These are phyloP conservation scores for Rhynchosporium secalis DNA, from an alignment of 2,329 filamentous ascomycete species.

Conservation along the genomic window DNA sequence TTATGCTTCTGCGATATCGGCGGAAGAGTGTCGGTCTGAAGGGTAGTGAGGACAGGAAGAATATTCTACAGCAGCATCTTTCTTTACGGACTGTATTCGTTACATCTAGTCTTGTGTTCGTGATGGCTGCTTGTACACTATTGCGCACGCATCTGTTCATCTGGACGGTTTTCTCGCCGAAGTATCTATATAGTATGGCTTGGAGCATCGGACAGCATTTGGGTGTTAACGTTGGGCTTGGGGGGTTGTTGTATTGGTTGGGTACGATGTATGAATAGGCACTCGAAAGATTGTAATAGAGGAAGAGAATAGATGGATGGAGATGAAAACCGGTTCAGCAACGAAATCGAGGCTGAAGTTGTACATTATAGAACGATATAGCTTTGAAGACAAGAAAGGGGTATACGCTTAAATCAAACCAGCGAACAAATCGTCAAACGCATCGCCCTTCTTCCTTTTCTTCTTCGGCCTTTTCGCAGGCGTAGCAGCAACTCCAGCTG, in stretches of 20 bases:
- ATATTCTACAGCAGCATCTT: conserved; percentile 50
- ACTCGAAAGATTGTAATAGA: neutral
- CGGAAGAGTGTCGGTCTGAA: neutral
- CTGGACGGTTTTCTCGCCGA: conserved; percentile 98
- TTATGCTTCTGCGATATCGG: conserved; percentile 52
- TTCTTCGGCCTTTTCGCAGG: conserved; percentile 42
- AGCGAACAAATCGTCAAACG: conserved; percentile 72
- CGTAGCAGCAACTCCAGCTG: conserved; percentile 31
- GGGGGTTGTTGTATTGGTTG: conserved; percentile 58
- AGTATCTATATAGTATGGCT: conserved; percentile 88
- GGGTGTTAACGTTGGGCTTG: conserved; percentile 65
- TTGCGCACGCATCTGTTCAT: conserved; percentile 91
- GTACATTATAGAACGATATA: neutral
- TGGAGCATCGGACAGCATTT: conserved; percentile 86
- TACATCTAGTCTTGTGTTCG: conserved; percentile 62
- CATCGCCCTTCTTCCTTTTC: conserved; percentile 62
- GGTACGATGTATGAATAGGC: conserved; percentile 42
- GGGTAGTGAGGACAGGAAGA: neutral
- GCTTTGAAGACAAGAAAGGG: neutral
- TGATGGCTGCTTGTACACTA: conserved; percentile 86
- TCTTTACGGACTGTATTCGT: conserved; percentile 70
- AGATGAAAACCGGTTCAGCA: neutral
- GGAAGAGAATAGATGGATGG: neutral
- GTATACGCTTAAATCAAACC: conserved; percentile 48
- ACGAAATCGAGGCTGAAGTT: neutral